Conservation (phyloP, 371 early-diverging fungal genomes). For the Basidiobolus meristosporus region DNA sequence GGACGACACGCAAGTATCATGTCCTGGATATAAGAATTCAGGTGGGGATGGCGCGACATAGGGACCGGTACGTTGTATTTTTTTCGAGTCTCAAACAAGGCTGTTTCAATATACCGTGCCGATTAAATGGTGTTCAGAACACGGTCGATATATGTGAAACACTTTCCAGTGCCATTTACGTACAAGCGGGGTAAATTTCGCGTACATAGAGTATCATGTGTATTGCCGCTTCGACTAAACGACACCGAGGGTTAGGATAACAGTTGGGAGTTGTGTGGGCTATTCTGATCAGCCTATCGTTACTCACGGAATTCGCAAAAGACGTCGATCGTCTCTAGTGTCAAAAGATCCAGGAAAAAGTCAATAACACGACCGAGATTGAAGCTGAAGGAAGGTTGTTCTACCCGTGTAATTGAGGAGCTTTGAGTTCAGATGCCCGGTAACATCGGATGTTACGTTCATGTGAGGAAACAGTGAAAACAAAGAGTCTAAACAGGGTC, state of each 20-base stretch:
- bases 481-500: too few species aligned
- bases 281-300: background rate
- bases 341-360: background rate
- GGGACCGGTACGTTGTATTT: slow-evolving; percentile 26
- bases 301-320: slow-evolving; percentile 9
- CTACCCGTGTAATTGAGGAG: too few species aligned
- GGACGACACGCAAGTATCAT: slow-evolving; percentile 19
- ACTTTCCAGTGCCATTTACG: background rate
- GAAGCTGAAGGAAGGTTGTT: too few species aligned
- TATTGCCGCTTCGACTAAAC: slow-evolving; percentile 25
- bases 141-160: background rate
- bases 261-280: background rate
- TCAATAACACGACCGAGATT: background rate
- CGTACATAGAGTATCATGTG: slow-evolving; percentile 28
- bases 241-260: background rate
- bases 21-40: slow-evolving; percentile 17
- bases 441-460: too few species aligned
- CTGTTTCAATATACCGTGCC: background rate
- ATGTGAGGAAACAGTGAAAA: too few species aligned
- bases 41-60: slow-evolving; percentile 20
- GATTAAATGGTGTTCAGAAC: background rate
- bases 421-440: too few species aligned
- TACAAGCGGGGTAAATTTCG: slow-evolving; percentile 23
- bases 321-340: slow-evolving; percentile 3
- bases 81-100: slow-evolving; percentile 17